Conservation (phyloP, 1,284 basidiomycete species). For the Apiotrichum porosum region DNA sequence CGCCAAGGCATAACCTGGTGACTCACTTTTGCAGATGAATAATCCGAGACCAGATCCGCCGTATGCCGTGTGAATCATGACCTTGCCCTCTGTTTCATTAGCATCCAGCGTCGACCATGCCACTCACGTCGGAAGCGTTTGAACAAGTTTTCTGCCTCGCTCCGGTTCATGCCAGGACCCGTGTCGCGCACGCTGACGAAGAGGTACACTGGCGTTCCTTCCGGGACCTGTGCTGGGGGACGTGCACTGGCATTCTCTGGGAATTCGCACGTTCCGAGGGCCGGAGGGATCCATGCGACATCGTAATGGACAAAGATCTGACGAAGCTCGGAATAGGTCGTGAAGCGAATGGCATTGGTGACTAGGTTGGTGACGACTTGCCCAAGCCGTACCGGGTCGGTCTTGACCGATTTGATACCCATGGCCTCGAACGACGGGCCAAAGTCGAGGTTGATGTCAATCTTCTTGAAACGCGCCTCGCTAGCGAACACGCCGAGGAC, state of each 20-base stretch:
- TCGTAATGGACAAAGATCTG: slow-evolving; percentile 29
- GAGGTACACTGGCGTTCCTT: slow-evolving; percentile 17
- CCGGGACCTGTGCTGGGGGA: neutral
- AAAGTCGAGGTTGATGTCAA: slow-evolving; percentile 18
- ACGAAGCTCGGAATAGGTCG: slow-evolving; percentile 14
- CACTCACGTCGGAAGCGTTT: slow-evolving; percentile 18
- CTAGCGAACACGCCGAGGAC: slow-evolving; percentile 17
- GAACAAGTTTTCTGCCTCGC: slow-evolving; percentile 26
- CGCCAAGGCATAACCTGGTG: neutral
- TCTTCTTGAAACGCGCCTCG: slow-evolving; percentile 27
- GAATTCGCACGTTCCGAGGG: slow-evolving; percentile 17
- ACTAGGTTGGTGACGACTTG: slow-evolving; percentile 35
- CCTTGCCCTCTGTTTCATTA: slow-evolving; percentile 16
- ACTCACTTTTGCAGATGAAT: slow-evolving; percentile 31
- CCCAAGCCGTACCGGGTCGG: slow-evolving; percentile 34
- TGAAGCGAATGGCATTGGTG: slow-evolving; percentile 31
- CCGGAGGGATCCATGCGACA: slow-evolving; percentile 19
- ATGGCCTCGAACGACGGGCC: slow-evolving; percentile 10
- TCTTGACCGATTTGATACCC: slow-evolving; percentile 16
- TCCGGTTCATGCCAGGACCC: slow-evolving; percentile 29
- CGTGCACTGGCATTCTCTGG: neutral
- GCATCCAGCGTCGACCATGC: neutral
- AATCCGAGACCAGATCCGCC: slow-evolving; percentile 38
- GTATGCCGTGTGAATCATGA: slow-evolving; percentile 29
- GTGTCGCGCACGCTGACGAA: slow-evolving; percentile 30